These are phyloP conservation scores for Kodamaea hsintzibuensis DNA, from an alignment of 805 yeast species.

Conservation along the genomic window DNA sequence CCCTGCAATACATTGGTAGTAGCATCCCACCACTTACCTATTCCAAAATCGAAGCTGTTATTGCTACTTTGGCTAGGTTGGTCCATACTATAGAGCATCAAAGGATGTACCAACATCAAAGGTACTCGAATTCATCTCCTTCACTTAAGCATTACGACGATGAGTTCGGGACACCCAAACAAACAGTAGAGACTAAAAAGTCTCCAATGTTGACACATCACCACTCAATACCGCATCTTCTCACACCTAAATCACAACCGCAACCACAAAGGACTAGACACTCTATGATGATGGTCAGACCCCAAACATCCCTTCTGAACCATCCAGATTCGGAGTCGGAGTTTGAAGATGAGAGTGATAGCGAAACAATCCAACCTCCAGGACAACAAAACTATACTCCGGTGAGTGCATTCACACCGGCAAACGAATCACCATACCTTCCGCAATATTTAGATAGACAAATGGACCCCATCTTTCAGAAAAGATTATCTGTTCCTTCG, in stretches of 20 bases:
- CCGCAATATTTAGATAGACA: conserved; percentile 7
- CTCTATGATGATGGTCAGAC: conserved; percentile 9
- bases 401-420: conserved; percentile 10
- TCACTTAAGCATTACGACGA: background rate
- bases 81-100: conserved; percentile 4
- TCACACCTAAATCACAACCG: background rate
- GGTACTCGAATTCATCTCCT: background rate
- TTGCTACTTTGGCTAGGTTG: conserved; percentile 5
- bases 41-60: conserved; percentile 9
- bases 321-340: conserved; percentile 13
- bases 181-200: background rate
- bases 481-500: conserved; percentile 3
- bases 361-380: background rate
- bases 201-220: background rate
- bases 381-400: conserved; percentile 5
- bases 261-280: background rate
- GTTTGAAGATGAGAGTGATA: conserved; percentile 14
- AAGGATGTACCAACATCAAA: background rate
- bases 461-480: conserved; percentile 9
- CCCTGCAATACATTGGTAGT: conserved; percentile 10
- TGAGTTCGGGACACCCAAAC: background rate
- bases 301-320: conserved; percentile 1
- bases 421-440: conserved; percentile 7
- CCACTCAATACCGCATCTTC: background rate
- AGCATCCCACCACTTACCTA: conserved; percentile 10